Evolutionary conservation across 768 basidiomycete genomes (phyloP), one percentile per base, ranked within the genome.

Genomic region (Crepidotus variabilis): DNA sequence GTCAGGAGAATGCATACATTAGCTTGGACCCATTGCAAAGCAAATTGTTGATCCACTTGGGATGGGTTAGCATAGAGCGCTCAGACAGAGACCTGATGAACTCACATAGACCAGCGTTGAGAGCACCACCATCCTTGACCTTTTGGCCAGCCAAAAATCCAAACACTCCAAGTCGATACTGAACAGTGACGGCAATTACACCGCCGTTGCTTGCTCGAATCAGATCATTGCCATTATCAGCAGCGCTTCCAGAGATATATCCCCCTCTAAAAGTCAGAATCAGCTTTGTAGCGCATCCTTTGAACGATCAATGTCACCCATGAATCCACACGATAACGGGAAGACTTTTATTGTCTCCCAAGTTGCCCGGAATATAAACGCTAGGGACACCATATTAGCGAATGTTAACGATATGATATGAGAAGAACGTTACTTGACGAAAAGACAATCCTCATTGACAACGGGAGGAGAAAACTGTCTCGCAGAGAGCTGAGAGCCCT

Each of bases 61-160:
- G 9, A 24, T 23, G 16, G 21, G 47, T 56, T 7, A 54, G 22
- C 9, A 16, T n/a, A 24, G 11, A 6, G 6, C 14, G 5, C 1
- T 24, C 2, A 0, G n/a, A 35, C 23, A 48, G 10, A 23, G n/a
- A 46, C 35, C n/a, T 54, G 34, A 21, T 11, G 28, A 22, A 70
- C 77, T 52, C 56, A 81, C 81, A 64, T 50, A 83, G 60, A 18
- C 80, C 81, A 14, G 75, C 78, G 48, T 82, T 83, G 54, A 80
- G 60, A 2, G 59, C 72, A 6, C 81, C 81, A 8, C 67, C 66
- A 7, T 69, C 61, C 52, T 81, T 75, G 6, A 81, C 72, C 28
- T 71, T 61, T 34, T 64, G 56, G 0, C 80, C 78, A 20, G 80
- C 55, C 32, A 82, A 62, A 63, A 81, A 82, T 6, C 79, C 79